Evolutionary conservation across 345 rosid species (phyloP).

Genomic region (Dovyalis caffra): DNA sequence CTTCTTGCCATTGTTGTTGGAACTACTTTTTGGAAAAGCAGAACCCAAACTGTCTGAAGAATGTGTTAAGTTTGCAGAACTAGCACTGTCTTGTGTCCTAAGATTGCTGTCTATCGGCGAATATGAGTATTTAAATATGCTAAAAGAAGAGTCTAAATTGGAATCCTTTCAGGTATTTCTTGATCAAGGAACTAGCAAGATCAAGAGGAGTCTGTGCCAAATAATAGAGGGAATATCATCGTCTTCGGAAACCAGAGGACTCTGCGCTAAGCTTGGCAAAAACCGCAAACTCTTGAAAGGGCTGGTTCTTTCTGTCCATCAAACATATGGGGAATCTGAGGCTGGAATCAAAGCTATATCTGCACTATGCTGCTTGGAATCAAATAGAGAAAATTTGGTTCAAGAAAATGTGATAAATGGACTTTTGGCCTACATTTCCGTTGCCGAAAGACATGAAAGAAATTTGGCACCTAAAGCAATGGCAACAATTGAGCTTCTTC

Average conservation of each 20-base stretch:
- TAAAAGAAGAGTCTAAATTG: constrained; percentile 40
- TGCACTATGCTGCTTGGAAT: constrained; percentile 39
- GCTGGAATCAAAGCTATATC: constrained; percentile 42
- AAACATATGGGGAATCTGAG: constrained; percentile 23
- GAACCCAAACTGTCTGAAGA: constrained; percentile 27
- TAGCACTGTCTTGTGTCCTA: constrained; percentile 36
- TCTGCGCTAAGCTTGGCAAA: constrained; percentile 32
- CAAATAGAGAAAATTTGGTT: constrained; percentile 37
- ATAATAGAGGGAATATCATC: constrained; percentile 45
- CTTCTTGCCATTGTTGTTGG: constrained; percentile 45
- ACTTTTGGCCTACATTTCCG: constrained; percentile 34
- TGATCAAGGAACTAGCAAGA: constrained; percentile 28
- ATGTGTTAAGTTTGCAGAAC: constrained; percentile 31
- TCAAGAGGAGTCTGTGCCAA: constrained; percentile 41
- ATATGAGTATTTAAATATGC: constrained; percentile 31
- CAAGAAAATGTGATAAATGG: constrained; percentile 30
- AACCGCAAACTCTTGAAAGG: constrained; percentile 15
- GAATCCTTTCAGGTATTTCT: constrained; percentile 34
- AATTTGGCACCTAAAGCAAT: constrained; percentile 34
- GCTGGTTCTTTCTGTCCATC: constrained; percentile 29
- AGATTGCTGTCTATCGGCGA: constrained; percentile 31
- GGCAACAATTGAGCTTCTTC: constrained; percentile 40
- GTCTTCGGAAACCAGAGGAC: constrained; percentile 38
- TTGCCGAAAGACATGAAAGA: constrained; percentile 28
- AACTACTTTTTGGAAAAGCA: constrained; percentile 31